Conservation (phyloP, 1,139 yeast genomes). For the Lipomyces yarrowii region DNA sequence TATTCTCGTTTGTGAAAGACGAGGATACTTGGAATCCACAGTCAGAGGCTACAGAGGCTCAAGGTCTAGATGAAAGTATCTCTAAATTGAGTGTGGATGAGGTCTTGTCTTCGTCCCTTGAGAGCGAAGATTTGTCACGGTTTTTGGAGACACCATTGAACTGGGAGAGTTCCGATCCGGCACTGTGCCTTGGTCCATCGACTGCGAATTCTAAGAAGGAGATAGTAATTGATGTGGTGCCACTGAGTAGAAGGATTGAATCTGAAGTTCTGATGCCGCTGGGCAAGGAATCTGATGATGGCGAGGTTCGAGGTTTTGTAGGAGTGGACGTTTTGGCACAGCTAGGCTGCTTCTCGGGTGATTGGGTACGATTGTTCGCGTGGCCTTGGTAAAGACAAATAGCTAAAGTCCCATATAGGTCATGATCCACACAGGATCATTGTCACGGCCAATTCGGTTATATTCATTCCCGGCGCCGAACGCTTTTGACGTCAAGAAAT, state of each 20-base stretch:
- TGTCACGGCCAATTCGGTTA: conserved; percentile 18
- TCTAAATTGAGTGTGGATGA: background rate
- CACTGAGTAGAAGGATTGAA: conserved; percentile 32
- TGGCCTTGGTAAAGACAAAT: conserved; percentile 35
- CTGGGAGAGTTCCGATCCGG: conserved; percentile 16
- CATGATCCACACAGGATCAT: conserved; percentile 15
- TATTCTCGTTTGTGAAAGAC: conserved; percentile 56
- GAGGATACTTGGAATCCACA: conserved; percentile 20
- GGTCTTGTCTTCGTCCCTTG: conserved; percentile 11
- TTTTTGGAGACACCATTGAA: conserved; percentile 24
- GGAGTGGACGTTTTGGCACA: conserved; percentile 55
- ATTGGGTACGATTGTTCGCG: conserved; percentile 50
- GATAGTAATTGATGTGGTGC: conserved; percentile 12
- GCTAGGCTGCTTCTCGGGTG: conserved; percentile 71
- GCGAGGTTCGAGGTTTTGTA: conserved; percentile 56
- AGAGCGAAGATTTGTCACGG: background rate
- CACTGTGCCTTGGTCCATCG: conserved; percentile 12
- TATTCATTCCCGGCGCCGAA: conserved; percentile 17
- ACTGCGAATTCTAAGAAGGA: background rate
- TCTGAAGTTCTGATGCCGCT: conserved; percentile 16
- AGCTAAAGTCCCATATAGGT: conserved; percentile 27
- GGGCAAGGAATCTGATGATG: conserved; percentile 38
- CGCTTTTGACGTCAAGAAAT: background rate
- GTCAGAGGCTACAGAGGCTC: background rate
- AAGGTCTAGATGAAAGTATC: background rate